Evolutionary conservation across 768 basidiomycete genomes (phyloP).

Genomic region (Pleurotus djamor): DNA sequence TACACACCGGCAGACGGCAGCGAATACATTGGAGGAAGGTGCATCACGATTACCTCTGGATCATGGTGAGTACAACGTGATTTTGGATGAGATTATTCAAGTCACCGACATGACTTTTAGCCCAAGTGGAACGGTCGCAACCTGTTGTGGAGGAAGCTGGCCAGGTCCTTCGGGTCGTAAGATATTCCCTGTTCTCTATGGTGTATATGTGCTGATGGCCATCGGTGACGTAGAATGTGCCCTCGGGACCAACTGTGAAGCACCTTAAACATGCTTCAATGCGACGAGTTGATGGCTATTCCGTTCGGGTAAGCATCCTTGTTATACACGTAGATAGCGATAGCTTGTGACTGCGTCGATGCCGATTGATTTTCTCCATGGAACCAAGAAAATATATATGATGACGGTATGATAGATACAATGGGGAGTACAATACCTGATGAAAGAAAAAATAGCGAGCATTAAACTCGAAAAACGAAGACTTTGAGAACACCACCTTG

Average conservation of each 20-base stretch:
- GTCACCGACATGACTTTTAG: background rate
- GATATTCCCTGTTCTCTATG: background rate
- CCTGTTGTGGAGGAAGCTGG: slow-evolving; percentile 1
- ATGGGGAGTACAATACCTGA: too few species aligned
- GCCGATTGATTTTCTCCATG: too few species aligned
- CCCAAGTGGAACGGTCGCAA: background rate
- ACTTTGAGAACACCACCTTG: background rate
- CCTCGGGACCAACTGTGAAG: background rate
- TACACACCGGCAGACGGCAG: background rate
- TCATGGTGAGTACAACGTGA: background rate
- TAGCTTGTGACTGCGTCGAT: too few species aligned
- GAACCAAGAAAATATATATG: too few species aligned
- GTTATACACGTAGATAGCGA: too few species aligned
- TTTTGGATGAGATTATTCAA: background rate
- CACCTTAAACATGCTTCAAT: background rate
- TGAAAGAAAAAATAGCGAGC: too few species aligned
- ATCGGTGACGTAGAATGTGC: background rate
- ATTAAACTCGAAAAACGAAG: background rate
- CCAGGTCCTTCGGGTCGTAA: slow-evolving; percentile 5
- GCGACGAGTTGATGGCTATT: too few species aligned
- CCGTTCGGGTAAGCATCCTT: too few species aligned
- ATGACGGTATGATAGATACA: too few species aligned
- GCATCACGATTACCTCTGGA: background rate
- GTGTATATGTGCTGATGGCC: background rate
- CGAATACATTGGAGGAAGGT: slow-evolving; percentile 1